Base-by-base conservation (phyloP, 768 basidiomycete genomes). In the Hericium rajendrae region DNA sequence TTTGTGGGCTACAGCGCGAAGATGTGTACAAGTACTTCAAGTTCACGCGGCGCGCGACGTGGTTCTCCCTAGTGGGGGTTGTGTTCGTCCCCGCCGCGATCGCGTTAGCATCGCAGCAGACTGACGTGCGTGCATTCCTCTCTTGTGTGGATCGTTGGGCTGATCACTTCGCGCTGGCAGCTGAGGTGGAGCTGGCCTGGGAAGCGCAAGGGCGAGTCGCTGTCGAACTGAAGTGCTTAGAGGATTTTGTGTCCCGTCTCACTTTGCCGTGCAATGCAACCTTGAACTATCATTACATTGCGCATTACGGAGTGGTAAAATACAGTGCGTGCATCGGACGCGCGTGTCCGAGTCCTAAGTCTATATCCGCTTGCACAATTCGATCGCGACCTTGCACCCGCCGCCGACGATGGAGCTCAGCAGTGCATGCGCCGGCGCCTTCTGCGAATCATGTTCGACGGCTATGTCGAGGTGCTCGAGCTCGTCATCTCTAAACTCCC, bases 401-500 rank as follows among this genome's bases (percentile, higher is more conserved):
- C 75, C 78, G 2, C 88, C 92, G 11, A 98, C 78, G 24, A 93
- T 72, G 8, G 90, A 86, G 64, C 91, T 94, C 57, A 98, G 72
- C 46, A 98, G 73, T 1, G 92, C 91, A 70, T 98, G 93, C 43
- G 87, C 93, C 1, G 94, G 93, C 20, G 93, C 93, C 53, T 85
- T 80, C 69, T 97, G 94, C 24, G 91, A 86, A 66, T 88, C 78
- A 64, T 97, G 80, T 56, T 85, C 84, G 6, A 98, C 87, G 2
- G 94, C 94, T 37, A 85, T 89, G 64, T 97, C 89, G 57, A 97
- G 76, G 69, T 98, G 94, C 66, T 93, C 94, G 16, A 97, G 78
- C 66, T 98, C 94, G 65, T 98, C 94, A 70, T 97, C 93, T 61
- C 93, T 76, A 67, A 97, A 88, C 68, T 97, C 94, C 53, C 72